A percentile compares a stretch with the other conserved stretches of the same genome.
These are phyloP conservation scores for Pyrrhoderma noxium DNA, from an alignment of 1,284 basidiomycete species.

Conservation along the genomic window DNA sequence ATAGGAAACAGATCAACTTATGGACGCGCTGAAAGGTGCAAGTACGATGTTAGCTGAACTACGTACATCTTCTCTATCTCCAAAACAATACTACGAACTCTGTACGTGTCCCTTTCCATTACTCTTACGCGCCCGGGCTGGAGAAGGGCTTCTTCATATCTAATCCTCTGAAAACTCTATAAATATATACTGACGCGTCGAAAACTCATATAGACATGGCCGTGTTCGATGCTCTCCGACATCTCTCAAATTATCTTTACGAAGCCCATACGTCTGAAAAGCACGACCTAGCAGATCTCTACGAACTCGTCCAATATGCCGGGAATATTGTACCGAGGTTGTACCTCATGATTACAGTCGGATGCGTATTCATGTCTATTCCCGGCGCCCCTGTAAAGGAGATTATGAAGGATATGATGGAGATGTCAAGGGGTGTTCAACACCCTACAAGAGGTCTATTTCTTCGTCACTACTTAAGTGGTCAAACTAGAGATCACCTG, in stretches of 20 bases:
- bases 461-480: slow-evolving; percentile 88
- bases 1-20: slow-evolving; percentile 88
- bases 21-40: slow-evolving; percentile 94
- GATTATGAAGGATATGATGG: slow-evolving; percentile 99
- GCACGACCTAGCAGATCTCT: slow-evolving; percentile 93
- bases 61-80: slow-evolving; percentile 83
- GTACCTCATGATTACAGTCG: slow-evolving; percentile 98
- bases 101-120: no score
- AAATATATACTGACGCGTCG: slow-evolving; percentile 15
- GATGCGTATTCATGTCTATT: slow-evolving; percentile 95
- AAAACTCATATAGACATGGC: slow-evolving; percentile 69
- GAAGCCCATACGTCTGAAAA: slow-evolving; percentile 84
- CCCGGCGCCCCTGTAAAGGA: slow-evolving; percentile 93
- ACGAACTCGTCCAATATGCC: slow-evolving; percentile 95
- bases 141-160: no score
- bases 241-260: slow-evolving; percentile 90
- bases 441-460: slow-evolving; percentile 92
- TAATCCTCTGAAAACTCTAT: no score
- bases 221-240: slow-evolving; percentile 88
- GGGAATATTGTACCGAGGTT: slow-evolving; percentile 90
- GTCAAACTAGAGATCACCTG: slow-evolving; percentile 90
- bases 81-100: slow-evolving; percentile 96
- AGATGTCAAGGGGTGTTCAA: slow-evolving; percentile 93
- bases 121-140: no score
- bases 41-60: slow-evolving; percentile 94